Base-by-base conservation (phyloP, 495 filamentous ascomycete genomes). In the Articulospora tetracladia region DNA sequence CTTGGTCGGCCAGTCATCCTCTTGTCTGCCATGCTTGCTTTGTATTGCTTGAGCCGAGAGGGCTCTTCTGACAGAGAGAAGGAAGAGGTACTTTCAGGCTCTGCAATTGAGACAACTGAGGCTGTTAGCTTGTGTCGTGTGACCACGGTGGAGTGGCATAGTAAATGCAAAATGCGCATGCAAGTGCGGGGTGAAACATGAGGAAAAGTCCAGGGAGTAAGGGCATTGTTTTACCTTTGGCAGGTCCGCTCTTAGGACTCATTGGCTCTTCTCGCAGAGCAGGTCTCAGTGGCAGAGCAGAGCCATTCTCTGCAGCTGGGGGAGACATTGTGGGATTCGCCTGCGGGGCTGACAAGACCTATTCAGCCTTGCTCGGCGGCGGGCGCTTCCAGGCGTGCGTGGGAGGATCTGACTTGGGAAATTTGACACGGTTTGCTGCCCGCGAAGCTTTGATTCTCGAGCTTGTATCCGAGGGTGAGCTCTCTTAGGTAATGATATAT, bases 61-160 rank as follows among this genome's bases (percentile, higher is more conserved):
- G 44, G 24, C 36, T 55, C 53, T 53, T 64, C 59, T 26, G 54
- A 57, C 51, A 60, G 20, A 22, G 53, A 41, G 30, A 53, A 51
- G 17, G 67, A 57, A 27, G 66, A 56, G 15, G 68, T 63, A 34
- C 57, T 60, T 46, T 70, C 71, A 30, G 70, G 70, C 58, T 74
- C 64, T 11, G 59, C 68, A 26, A 73, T 72, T 48, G 69, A 66
- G 19, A 74, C 69, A 36, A 67, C 72, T 73, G 47, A 55, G 53
- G 12, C 26, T 32, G 17, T 58, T 25, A 58, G 34, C 15, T 24
- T 25, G 23, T 26, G 50, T 55, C 48, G 36, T 56, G 57, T 53
- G 48, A 39, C 22, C 24, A 25, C 23, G 13, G 19, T 59, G 24
- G 39, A 26, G 23, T 1, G 13, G 50, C 32, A 51, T n/a, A 47